Conservation (phyloP, 2,329 filamentous ascomycete genomes). For the Fusarium cicatricum region DNA sequence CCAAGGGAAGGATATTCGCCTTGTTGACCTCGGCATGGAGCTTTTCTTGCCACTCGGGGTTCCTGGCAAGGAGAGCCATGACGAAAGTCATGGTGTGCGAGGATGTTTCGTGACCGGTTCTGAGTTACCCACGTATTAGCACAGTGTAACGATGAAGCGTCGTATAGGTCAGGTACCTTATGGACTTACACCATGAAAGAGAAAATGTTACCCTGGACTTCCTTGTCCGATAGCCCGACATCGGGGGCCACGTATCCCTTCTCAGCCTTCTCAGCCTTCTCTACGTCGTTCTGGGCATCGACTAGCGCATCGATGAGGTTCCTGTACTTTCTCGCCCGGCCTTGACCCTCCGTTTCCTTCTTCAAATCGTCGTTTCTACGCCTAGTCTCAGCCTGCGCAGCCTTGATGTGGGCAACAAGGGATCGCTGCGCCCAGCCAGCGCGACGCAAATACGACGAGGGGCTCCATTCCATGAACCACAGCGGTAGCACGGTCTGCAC, state of each 20-base stretch:
- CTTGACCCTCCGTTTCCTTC: not conserved
- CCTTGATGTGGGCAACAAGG: not conserved
- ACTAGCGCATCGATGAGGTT: not conserved
- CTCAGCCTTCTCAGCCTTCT: not conserved
- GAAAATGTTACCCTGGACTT: not conserved
- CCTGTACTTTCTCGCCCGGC: not conserved
- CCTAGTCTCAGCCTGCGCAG: not conserved
- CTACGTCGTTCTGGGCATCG: not conserved
- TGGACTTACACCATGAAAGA: not conserved
- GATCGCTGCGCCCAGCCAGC: not conserved
- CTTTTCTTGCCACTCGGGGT: not conserved
- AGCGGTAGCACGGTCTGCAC: not conserved
- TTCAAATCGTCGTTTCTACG: not conserved
- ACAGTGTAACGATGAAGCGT: not conserved
- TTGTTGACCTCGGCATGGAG: not conserved
- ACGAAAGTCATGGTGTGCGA: not conserved
- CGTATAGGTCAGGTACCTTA: too few relatives aligned
- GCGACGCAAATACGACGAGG: not conserved
- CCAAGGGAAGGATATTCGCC: not conserved
- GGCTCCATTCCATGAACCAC: not conserved
- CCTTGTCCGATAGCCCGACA: not conserved
- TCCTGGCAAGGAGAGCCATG: not conserved
- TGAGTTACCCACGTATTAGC: not conserved
- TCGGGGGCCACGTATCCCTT: not conserved
- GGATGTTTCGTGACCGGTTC: not conserved